Evolutionary conservation across 1,139 yeast genomes (phyloP).

Genomic region (Kodamaea plutei): DNA sequence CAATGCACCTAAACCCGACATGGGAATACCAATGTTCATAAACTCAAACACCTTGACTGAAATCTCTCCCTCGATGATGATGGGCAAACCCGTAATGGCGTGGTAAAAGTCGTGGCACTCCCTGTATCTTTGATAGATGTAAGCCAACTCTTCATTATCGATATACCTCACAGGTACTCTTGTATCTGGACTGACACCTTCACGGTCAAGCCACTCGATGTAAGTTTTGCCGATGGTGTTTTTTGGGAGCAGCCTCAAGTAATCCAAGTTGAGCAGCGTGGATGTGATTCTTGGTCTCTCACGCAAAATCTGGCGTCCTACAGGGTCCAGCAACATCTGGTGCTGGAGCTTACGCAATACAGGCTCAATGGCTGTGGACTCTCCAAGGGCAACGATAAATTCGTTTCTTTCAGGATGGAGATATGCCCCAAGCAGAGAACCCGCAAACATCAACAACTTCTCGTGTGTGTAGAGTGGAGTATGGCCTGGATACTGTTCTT

Average conservation of each 20-base stretch:
- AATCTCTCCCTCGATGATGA: conserved; percentile 91
- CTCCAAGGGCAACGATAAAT: conserved; percentile 91
- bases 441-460: conserved; percentile 57
- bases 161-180: conserved; percentile 83
- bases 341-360: conserved; percentile 60
- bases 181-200: conserved; percentile 92
- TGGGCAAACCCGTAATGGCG: conserved; percentile 85
- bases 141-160: conserved; percentile 88
- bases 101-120: conserved; percentile 98
- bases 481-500: conserved; percentile 70
- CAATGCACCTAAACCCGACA: conserved; percentile 90
- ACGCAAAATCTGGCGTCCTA: conserved; percentile 71
- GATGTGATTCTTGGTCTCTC: conserved; percentile 85
- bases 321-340: conserved; percentile 69
- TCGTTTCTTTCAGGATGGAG: conserved; percentile 79
- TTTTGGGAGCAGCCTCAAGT: conserved; percentile 58
- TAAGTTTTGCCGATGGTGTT: conserved; percentile 78
- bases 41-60: conserved; percentile 91
- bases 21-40: conserved; percentile 89
- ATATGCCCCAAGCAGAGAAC: conserved; percentile 81
- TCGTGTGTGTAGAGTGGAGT: conserved; percentile 70
- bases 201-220: conserved; percentile 76
- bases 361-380: conserved; percentile 75
- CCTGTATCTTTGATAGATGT: conserved; percentile 85
- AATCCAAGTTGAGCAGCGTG: conserved; percentile 58